Conservation (phyloP, 1,284 basidiomycete species). For the Agaricales sp. region DNA sequence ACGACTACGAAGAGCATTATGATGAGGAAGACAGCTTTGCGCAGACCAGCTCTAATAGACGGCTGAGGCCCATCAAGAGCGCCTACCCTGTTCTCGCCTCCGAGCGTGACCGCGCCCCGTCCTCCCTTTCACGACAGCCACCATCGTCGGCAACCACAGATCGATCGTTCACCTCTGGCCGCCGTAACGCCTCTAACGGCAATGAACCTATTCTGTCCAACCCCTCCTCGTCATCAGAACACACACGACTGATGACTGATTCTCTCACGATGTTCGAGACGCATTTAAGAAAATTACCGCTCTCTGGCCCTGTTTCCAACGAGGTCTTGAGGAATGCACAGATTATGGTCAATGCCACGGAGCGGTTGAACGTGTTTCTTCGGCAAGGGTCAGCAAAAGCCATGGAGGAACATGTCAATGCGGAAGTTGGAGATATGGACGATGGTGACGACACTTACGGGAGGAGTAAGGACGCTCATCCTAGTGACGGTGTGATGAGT, state of each 20-base stretch:
- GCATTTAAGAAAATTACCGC: conserved; percentile 31
- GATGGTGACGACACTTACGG: not conserved
- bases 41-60: conserved; percentile 13
- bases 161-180: no score
- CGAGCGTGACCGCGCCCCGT: conserved; percentile 8
- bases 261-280: conserved; percentile 60
- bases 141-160: no score
- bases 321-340: conserved; percentile 43
- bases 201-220: no score
- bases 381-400: conserved; percentile 43
- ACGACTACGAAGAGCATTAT: conserved; percentile 21
- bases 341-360: conserved; percentile 51
- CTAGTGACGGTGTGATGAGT: conserved; percentile 17
- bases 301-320: conserved; percentile 33
- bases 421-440: conserved; percentile 45
- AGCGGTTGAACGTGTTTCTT: conserved; percentile 52
- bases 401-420: conserved; percentile 60
- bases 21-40: conserved; percentile 14
- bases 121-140: no score
- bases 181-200: no score
- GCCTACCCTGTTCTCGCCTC: conserved; percentile 14
- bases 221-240: no score
- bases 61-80: conserved; percentile 20
- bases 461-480: conserved; percentile 12
- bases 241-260: conserved; percentile 56